Base-by-base conservation (phyloP, 106 monocot species). In the Dioscorea dumetorum region DNA sequence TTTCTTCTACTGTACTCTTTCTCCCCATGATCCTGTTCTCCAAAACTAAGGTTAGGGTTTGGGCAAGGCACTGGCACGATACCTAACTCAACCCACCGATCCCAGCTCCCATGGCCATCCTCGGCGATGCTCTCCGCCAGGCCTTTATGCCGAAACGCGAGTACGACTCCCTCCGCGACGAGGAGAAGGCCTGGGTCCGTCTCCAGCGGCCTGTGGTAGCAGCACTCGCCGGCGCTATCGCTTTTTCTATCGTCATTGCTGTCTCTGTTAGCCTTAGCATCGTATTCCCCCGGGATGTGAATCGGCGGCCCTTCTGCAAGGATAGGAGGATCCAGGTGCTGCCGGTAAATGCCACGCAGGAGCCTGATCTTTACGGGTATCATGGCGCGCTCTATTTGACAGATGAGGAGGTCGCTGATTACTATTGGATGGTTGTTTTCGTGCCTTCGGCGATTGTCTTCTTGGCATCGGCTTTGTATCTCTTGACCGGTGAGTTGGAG, bases 391-490 rank as follows among this genome's bases (percentile, higher is more conserved):
- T 92, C 58, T 92, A 83, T 68, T 57, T 92, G 70, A 92, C 97
- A 0, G 89, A 92, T 22, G 80, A 84, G 68, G 97, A 99, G 57
- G 89, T 77, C 1, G 89, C 84, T 17, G 86, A 89, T 60, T 99
- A 85, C 58, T 99, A 87, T 64, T 92, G 97, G 91, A 78, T 99
- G 86, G 97, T 92, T 12, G 84, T 92, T 48, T 92, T 99, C 70
- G 23, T 89, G 3, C 97, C 97, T 0, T 90, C 92, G 2, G 79
- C 66, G 1, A 59, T 99, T 63, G 70, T 92, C 11, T 99, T 92
- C 78, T 72, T 75, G 21, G 78, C 65, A 16, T 99, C 97, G 0
- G 67, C 51, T 4, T 68, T 82, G 13, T 99, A 92, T 49, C 76
- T 99, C 28, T 48, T 92, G 4, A 62, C 97, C 13, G 97, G 92